Evolutionary conservation across 164 flowering plant species (phyloP).

Genomic region (Dillenia turbinata): DNA sequence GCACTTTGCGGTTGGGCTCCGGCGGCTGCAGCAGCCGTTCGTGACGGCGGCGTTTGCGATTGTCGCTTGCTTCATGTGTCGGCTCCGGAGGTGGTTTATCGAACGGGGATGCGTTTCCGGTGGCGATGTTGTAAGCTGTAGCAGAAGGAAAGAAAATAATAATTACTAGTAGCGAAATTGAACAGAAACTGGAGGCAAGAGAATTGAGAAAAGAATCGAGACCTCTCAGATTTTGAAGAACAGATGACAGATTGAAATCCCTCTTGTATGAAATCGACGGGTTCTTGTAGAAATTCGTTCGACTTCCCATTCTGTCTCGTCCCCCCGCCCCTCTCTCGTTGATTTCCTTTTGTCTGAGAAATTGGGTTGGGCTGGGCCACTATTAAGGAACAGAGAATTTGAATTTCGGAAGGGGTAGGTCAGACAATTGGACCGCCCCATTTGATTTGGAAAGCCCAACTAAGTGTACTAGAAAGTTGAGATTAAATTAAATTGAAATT

Average conservation of each 20-base stretch:
- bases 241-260: conserved; percentile 56
- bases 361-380: too few species aligned
- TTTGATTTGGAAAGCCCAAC: too few species aligned
- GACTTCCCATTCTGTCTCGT: conserved; percentile 33
- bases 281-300: conserved; percentile 70
- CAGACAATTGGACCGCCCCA: too few species aligned
- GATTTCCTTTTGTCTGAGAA: too few species aligned
- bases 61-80: conserved; percentile 3
- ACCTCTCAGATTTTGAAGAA: conserved; percentile 72
- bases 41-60: conserved; percentile 37
- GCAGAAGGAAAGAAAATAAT: neutral
- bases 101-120: conserved; percentile 43
- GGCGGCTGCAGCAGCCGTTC: conserved; percentile 15
- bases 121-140: conserved; percentile 60
- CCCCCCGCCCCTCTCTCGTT: neutral
- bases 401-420: too few species aligned
- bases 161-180: too few species aligned
- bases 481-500: too few species aligned
- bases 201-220: neutral
- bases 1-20: conserved; percentile 3
- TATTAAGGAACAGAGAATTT: too few species aligned
- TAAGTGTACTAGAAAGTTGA: too few species aligned
- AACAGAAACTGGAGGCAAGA: neutral
- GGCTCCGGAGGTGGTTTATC: conserved; percentile 18
- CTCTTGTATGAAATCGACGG: conserved; percentile 64